These are phyloP conservation scores for Neocucurbitaria cava DNA, from an alignment of 2,329 filamentous ascomycete genomes.

Conservation along the genomic window DNA sequence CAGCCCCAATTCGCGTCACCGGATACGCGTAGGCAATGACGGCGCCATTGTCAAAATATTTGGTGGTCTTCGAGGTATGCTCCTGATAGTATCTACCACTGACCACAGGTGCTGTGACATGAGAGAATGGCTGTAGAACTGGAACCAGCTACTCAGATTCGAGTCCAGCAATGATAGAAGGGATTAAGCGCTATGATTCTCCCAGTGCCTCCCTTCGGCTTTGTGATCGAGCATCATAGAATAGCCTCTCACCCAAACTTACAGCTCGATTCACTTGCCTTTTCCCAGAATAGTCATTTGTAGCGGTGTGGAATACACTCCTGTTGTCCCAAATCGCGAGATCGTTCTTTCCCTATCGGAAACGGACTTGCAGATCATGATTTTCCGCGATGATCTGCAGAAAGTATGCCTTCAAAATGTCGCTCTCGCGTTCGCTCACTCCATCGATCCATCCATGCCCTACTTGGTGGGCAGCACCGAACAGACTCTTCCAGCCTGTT, in stretches of 20 bases:
- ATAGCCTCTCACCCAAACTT: slow-evolving; percentile 63
- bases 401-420: slow-evolving; percentile 52
- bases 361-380: slow-evolving; percentile 52
- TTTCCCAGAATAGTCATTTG: slow-evolving; percentile 65
- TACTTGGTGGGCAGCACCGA: slow-evolving; percentile 47
- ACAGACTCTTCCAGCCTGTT: slow-evolving; percentile 63
- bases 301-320: slow-evolving; percentile 63
- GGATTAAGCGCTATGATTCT: too few species aligned
- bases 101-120: too few species aligned
- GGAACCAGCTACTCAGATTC: not conserved
- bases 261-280: slow-evolving; percentile 62
- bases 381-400: slow-evolving; percentile 42
- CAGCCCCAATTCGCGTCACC: too few species aligned
- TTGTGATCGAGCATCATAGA: slow-evolving; percentile 59
- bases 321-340: slow-evolving; percentile 69
- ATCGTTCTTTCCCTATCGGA: slow-evolving; percentile 42
- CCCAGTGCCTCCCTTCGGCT: slow-evolving; percentile 50
- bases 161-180: too few species aligned
- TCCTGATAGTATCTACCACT: too few species aligned
- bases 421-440: slow-evolving; percentile 52
- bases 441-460: slow-evolving; percentile 47
- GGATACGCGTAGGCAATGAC: too few species aligned
- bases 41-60: too few species aligned
- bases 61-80: too few species aligned
- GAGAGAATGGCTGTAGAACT: too few species aligned